phyloP scores from a whole-genome alignment of 495 filamentous ascomycete species.

The Hypoxylon cercidicola region DNA sequence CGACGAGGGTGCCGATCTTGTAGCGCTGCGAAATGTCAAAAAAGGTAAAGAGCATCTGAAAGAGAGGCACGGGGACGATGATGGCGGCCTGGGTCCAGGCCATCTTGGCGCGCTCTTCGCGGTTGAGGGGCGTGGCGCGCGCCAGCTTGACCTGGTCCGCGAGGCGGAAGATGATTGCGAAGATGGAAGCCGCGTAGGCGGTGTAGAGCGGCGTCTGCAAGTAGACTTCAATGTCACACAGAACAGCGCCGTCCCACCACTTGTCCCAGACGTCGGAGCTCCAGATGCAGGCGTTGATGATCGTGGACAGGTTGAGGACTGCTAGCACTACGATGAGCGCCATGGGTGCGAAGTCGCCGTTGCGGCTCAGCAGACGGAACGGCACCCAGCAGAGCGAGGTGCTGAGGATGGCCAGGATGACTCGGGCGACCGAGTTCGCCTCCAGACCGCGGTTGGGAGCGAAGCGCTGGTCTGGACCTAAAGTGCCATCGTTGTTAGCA shows the following conservation, averaged over 20 bases:
- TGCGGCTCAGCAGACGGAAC: constrained; percentile 64
- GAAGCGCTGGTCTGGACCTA: neutral
- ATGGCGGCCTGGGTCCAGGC: constrained; percentile 69
- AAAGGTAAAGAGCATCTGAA: constrained; percentile 74
- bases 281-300: constrained; percentile 87
- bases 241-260: constrained; percentile 79
- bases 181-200: constrained; percentile 69
- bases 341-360: constrained; percentile 69
- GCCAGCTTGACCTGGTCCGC: constrained; percentile 75
- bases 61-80: constrained; percentile 73
- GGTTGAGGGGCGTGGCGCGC: constrained; percentile 61
- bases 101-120: constrained; percentile 63
- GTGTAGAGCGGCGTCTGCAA: constrained; percentile 64
- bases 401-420: constrained; percentile 65
- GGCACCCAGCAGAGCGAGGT: constrained; percentile 67
- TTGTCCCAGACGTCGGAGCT: constrained; percentile 69
- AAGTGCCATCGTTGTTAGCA: neutral
- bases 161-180: constrained; percentile 79
- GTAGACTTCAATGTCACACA: constrained; percentile 87
- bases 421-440: constrained; percentile 54
- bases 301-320: constrained; percentile 71
- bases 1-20: constrained; percentile 74
- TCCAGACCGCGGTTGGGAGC: constrained; percentile 40
- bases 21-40: constrained; percentile 78
- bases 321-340: constrained; percentile 72